phyloP scores from a whole-genome alignment of 495 filamentous ascomycete species.

The Alectoria sarmentosa region DNA sequence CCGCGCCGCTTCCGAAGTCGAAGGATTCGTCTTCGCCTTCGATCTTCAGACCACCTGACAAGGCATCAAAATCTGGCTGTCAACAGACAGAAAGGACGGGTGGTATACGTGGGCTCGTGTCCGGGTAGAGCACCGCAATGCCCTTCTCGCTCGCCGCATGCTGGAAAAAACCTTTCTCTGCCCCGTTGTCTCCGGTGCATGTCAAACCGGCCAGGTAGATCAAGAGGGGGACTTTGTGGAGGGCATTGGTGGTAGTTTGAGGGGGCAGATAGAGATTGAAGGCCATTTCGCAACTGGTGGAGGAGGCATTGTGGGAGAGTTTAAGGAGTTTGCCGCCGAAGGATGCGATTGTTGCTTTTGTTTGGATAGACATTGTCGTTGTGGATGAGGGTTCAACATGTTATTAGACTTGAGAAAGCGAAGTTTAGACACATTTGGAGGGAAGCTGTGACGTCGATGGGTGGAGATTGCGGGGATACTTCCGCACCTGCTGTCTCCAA shows the following conservation, averaged over 20 bases:
- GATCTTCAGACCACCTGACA: constrained; percentile 59
- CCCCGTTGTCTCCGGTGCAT: constrained; percentile 91
- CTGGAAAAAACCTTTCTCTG: constrained; percentile 96
- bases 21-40: constrained; percentile 74
- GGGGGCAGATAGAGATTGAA: constrained; percentile 64
- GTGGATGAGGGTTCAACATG: neutral
- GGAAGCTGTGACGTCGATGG: constrained; percentile 10
- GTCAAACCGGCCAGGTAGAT: constrained; percentile 93
- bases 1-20: constrained; percentile 86
- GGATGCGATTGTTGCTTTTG: constrained; percentile 79
- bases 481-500: constrained; percentile 3
- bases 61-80: no score
- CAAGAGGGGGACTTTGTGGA: constrained; percentile 69
- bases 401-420: neutral
- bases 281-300: constrained; percentile 57
- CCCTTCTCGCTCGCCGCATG: constrained; percentile 64
- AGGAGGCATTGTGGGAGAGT: constrained; percentile 71
- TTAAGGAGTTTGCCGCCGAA: constrained; percentile 96
- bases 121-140: constrained; percentile 86
- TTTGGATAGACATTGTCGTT: constrained; percentile 65
- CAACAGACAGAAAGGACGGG: no score
- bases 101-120: constrained; percentile 76
- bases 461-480: constrained; percentile 6
- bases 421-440: neutral
- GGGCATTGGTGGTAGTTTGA: constrained; percentile 37